phyloP scores from a whole-genome alignment of 805 yeast genomes.

The Kuraishia piskuri region DNA sequence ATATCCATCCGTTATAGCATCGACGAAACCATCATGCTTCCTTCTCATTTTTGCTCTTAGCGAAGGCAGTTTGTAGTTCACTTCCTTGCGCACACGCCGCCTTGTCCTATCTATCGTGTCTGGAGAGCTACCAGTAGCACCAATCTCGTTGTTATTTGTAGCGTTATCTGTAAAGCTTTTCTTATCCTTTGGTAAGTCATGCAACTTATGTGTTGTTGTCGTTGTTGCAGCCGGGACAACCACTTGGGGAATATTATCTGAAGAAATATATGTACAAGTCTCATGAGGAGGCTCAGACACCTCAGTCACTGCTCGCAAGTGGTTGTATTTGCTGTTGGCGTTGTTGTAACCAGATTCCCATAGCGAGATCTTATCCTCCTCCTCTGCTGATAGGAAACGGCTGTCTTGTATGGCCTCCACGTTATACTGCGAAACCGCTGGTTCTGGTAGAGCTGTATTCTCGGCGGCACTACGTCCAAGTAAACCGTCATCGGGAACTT shows the following conservation, averaged over 20 bases:
- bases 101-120: slow-evolving; percentile 2
- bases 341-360: not conserved
- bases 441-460: too few species aligned
- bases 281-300: not conserved
- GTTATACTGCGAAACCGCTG: not conserved
- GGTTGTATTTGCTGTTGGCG: not conserved
- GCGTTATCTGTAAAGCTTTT: too few species aligned
- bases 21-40: slow-evolving; percentile 47
- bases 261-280: not conserved
- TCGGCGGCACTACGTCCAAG: too few species aligned
- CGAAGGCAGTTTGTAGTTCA: slow-evolving; percentile 64
- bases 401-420: not conserved
- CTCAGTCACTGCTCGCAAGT: not conserved
- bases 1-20: slow-evolving; percentile 40
- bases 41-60: slow-evolving; percentile 63
- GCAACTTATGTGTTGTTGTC: too few species aligned
- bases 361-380: not conserved
- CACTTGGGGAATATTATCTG: slow-evolving; percentile 1
- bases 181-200: too few species aligned
- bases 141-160: too few species aligned
- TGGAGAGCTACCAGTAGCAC: too few species aligned
- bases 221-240: slow-evolving; percentile 3
- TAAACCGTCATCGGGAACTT: not conserved
- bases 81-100: not conserved
- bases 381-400: not conserved